Evolutionary conservation across 352 stramenopile species (phyloP).

Genomic region (Pythium pyrilobum): DNA sequence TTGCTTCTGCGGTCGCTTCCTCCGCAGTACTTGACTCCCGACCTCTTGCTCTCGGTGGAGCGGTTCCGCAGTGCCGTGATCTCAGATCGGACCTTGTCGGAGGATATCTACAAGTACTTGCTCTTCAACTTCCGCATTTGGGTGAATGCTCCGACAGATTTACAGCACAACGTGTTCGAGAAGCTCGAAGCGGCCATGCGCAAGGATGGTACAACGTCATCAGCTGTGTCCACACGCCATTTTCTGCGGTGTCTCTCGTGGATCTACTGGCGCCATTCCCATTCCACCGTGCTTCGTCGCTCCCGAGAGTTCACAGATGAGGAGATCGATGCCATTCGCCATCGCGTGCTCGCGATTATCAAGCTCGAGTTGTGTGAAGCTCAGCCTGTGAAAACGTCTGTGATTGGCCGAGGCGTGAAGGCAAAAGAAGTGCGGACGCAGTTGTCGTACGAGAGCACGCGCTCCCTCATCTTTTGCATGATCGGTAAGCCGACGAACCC

Average conservation of each 20-base stretch:
- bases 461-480: conserved; percentile 82
- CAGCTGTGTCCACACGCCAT: conserved; percentile 68
- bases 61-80: conserved; percentile 66
- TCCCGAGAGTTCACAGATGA: conserved; percentile 37
- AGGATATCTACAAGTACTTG: conserved; percentile 81
- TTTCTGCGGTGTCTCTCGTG: conserved; percentile 80
- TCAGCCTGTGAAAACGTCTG: conserved; percentile 45
- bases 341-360: conserved; percentile 69
- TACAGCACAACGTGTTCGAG: conserved; percentile 72
- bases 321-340: conserved; percentile 61
- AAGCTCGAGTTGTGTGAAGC: conserved; percentile 77
- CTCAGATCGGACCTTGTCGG: conserved; percentile 67
- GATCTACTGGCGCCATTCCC: conserved; percentile 67
- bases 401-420: conserved; percentile 49
- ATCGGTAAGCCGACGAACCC: conserved; percentile 77
- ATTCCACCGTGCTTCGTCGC: conserved; percentile 43
- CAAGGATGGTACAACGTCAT: conserved; percentile 65
- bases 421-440: conserved; percentile 65
- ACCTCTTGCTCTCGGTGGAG: conserved; percentile 70
- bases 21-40: conserved; percentile 54
- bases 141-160: conserved; percentile 65
- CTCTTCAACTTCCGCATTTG: conserved; percentile 86
- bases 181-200: conserved; percentile 76
- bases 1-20: conserved; percentile 65
- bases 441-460: conserved; percentile 79